Evolutionary conservation across 2,329 filamentous ascomycete genomes (phyloP).

Genomic region (Arthrobotrys entomopaga): DNA sequence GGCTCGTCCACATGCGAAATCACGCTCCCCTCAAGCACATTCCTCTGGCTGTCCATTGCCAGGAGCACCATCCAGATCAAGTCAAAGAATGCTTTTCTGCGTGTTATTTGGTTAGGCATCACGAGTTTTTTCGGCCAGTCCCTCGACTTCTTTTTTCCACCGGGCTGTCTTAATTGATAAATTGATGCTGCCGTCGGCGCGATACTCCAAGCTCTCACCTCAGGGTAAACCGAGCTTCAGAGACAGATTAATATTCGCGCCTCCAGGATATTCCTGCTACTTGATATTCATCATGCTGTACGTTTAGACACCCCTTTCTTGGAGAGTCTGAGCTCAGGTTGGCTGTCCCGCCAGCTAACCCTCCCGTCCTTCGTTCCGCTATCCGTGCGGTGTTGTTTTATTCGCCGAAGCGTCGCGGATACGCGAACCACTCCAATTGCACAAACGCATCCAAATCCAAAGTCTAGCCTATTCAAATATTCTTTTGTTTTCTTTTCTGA

Average conservation of each 20-base stretch:
- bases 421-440: too few relatives aligned
- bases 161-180: slow-evolving; percentile 5
- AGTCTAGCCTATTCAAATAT: background rate
- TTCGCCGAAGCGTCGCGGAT: slow-evolving; percentile 8
- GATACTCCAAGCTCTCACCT: slow-evolving; percentile 18
- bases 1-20: slow-evolving; percentile 23
- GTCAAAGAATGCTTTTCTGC: slow-evolving; percentile 13
- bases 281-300: slow-evolving; percentile 54
- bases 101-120: slow-evolving; percentile 6
- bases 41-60: slow-evolving; percentile 26
- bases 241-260: slow-evolving; percentile 26
- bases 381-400: background rate
- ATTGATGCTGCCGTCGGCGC: slow-evolving; percentile 29
- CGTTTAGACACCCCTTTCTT: slow-evolving; percentile 15
- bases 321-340: background rate
- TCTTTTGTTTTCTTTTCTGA: background rate
- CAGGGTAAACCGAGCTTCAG: slow-evolving; percentile 11
- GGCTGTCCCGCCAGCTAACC: too few relatives aligned
- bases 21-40: slow-evolving; percentile 13
- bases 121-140: slow-evolving; percentile 14
- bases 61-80: slow-evolving; percentile 49
- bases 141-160: slow-evolving; percentile 12
- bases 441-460: background rate
- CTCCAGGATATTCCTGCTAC: slow-evolving; percentile 32
- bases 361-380: background rate